These are phyloP conservation scores for Artemisia argyi DNA, from an alignment of 129 eudicot species.

Conservation along the genomic window DNA sequence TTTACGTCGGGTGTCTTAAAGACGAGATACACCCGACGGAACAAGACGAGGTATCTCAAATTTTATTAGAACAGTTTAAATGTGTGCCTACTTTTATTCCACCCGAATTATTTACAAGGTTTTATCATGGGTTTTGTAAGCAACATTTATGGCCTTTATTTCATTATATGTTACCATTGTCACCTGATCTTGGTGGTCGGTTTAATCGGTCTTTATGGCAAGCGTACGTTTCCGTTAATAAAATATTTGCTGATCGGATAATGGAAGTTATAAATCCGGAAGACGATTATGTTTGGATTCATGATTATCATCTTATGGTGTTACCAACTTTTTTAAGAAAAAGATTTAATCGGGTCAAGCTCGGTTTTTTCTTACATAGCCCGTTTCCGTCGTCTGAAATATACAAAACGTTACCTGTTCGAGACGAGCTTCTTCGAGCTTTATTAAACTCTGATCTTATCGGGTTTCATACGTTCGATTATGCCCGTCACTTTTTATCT, in stretches of 20 bases:
- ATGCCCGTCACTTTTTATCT: slow-evolving; percentile 78
- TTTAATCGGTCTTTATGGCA: slow-evolving; percentile 81
- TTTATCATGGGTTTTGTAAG: slow-evolving; percentile 83
- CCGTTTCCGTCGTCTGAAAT: slow-evolving; percentile 87
- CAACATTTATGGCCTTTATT: slow-evolving; percentile 89
- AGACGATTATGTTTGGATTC: slow-evolving; percentile 90
- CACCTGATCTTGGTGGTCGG: slow-evolving; percentile 84
- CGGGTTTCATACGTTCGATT: slow-evolving; percentile 90
- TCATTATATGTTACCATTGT: slow-evolving; percentile 82
- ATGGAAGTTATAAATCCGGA: slow-evolving; percentile 94
- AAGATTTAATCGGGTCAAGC: slow-evolving; percentile 74
- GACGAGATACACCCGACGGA: slow-evolving; percentile 72
- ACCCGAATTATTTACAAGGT: slow-evolving; percentile 57
- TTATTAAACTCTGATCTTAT: slow-evolving; percentile 75
- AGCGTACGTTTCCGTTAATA: slow-evolving; percentile 89
- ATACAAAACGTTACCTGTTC: slow-evolving; percentile 69
- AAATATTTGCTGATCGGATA: slow-evolving; percentile 78
- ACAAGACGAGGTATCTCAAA: slow-evolving; percentile 86
- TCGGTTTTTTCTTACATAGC: slow-evolving; percentile 81
- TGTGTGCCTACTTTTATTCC: slow-evolving; percentile 83
- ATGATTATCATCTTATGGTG: slow-evolving; percentile 86
- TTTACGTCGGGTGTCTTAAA: slow-evolving; percentile 79
- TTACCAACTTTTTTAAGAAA: slow-evolving; percentile 81
- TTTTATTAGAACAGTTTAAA: slow-evolving; percentile 61
- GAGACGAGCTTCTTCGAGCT: slow-evolving; percentile 79